A percentile compares a stretch with the other conserved stretches of the same genome.
Evolutionary conservation across 306 rosid species (phyloP).

Genomic region (Rosa chinensis): DNA sequence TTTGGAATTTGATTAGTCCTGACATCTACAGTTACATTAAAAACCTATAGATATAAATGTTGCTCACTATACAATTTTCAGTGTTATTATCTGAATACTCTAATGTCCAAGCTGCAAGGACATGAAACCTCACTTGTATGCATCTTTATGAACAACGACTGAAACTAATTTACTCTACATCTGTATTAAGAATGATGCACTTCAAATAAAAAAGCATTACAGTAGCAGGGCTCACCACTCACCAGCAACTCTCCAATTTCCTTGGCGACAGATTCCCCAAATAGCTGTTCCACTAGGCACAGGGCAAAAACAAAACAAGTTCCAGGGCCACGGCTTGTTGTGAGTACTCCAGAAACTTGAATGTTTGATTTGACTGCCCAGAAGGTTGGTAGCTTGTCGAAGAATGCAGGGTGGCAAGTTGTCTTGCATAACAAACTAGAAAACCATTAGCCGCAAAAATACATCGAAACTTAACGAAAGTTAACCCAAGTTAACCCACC

Average conservation of each 20-base stretch:
- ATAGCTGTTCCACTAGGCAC: slow-evolving; percentile 77
- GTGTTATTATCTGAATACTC: background rate
- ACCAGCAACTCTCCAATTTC: slow-evolving; percentile 76
- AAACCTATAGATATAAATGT: background rate
- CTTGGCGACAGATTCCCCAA: slow-evolving; percentile 72
- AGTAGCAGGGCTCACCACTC: slow-evolving; percentile 56
- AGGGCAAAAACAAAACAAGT: slow-evolving; percentile 80
- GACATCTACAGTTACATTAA: background rate
- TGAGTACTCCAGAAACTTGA: slow-evolving; percentile 85
- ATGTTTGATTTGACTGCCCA: slow-evolving; percentile 90
- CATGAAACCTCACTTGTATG: background rate
- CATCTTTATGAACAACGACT: background rate
- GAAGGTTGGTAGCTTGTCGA: slow-evolving; percentile 82
- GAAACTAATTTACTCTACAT: background rate
- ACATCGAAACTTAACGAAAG: slow-evolving; percentile 15
- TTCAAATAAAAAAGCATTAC: background rate
- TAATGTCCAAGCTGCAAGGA: slow-evolving; percentile 5
- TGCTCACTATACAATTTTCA: background rate
- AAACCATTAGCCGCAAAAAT: slow-evolving; percentile 45
- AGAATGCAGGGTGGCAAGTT: slow-evolving; percentile 95
- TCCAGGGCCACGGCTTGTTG: slow-evolving; percentile 96
- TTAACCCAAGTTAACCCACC: slow-evolving; percentile 44
- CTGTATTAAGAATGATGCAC: background rate
- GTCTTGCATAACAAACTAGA: slow-evolving; percentile 63
- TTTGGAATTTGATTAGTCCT: background rate